Base-by-base conservation (phyloP, 805 yeast species). In the Wickerhamomyces hampshirensis region DNA sequence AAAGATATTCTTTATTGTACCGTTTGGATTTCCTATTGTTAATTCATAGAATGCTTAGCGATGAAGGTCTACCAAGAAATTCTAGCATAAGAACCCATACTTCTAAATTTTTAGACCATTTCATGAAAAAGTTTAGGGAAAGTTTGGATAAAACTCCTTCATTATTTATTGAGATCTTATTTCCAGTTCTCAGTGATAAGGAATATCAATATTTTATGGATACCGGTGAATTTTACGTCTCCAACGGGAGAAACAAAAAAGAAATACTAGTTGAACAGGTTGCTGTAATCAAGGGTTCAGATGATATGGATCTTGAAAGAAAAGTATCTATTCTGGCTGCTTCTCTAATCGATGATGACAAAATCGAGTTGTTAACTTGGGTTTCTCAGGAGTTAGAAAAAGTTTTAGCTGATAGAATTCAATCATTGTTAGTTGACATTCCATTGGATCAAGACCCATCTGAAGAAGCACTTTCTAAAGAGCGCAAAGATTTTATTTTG, bases 11-110 rank as follows among this genome's bases (percentile, higher is more conserved):
- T 0, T 60, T 73, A 23, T 56, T 84, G 23, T 80, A 69, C 48
- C 65, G 96, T 34, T 53, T 93, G 23, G 96, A 89, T 54, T 77
- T 93, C 52, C 72, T 91, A 71, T 55, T 68, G 12, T 51, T 72
- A 3, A 53, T 84, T 1, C 71, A 77, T 49, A 65, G 71, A 18
- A 62, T 83, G 48, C 60, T 83, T 6, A 62, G 77, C 10, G 68
- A 66, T 26, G 63, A 63, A 23, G 77, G 80, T 6, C 58, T 79
- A 13, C 69, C 77, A 1, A 56, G 62, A 30, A 44, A 59, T 1
- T 59, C 77, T 0, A 53, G 58, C 12, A 64, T 77, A 4, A 65
- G 86, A 39, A 65, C 63, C 21, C 87, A 81, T 38, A 71, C 83
- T 10, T 80, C 77, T 26, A 73, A 77, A 31, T 79, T 91, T 47